Percentiles rank a stretch among this genome's conserved stretches.
Evolutionary conservation across 768 basidiomycete species (phyloP).

Genomic region (Arthromyces matolae): DNA sequence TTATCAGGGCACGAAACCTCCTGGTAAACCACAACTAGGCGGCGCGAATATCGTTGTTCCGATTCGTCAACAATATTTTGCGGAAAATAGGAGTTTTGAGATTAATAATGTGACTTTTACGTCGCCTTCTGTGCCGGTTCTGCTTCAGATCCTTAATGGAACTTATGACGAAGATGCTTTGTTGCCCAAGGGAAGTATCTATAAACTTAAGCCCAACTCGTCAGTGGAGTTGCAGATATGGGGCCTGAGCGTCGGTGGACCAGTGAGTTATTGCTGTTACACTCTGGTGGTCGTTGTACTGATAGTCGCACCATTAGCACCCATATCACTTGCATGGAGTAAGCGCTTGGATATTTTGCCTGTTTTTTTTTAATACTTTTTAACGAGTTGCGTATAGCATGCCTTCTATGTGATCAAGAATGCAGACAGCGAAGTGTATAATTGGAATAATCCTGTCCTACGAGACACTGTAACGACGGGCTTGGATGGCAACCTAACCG

Average conservation of each 20-base stretch:
- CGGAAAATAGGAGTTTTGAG: too few relatives aligned
- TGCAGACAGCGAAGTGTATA: slow-evolving; percentile 26
- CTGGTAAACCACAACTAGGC: neutral
- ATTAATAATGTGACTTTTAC: slow-evolving; percentile 30
- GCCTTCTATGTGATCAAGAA: slow-evolving; percentile 35
- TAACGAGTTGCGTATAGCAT: slow-evolving; percentile 21
- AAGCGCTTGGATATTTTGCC: slow-evolving; percentile 2
- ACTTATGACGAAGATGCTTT: slow-evolving; percentile 34
- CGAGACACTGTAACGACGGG: slow-evolving; percentile 38
- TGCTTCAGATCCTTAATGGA: slow-evolving; percentile 37
- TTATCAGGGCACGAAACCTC: neutral
- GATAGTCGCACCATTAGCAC: too few relatives aligned
- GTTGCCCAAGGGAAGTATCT: slow-evolving; percentile 37
- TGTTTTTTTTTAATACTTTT: neutral
- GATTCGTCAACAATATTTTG: too few relatives aligned
- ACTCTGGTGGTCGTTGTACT: too few relatives aligned
- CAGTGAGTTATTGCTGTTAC: too few relatives aligned
- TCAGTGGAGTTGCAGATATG: slow-evolving; percentile 47
- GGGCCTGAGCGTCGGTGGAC: too few relatives aligned
- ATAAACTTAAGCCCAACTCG: slow-evolving; percentile 38
- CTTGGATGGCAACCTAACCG: slow-evolving; percentile 30
- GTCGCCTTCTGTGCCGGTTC: slow-evolving; percentile 29
- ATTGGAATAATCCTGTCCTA: slow-evolving; percentile 11
- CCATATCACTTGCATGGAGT: slow-evolving; percentile 30
- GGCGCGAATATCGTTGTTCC: neutral